A percentile compares a stretch with the other conserved stretches of the same genome.
These are phyloP conservation scores for Metschnikowia reukaufii DNA, from an alignment of 805 yeast genomes.

Conservation along the genomic window DNA sequence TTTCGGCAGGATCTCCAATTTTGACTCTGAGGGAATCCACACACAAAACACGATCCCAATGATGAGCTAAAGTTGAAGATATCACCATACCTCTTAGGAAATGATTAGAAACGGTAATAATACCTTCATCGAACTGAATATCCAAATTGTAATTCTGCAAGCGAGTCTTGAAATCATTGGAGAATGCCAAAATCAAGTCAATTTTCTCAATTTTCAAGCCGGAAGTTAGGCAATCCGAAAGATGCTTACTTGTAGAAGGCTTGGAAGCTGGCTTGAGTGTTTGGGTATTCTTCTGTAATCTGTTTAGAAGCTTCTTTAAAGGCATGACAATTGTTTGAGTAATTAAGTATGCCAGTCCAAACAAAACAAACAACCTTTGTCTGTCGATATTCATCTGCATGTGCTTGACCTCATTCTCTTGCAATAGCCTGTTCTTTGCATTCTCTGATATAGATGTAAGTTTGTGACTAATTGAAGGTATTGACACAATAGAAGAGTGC, in stretches of 20 bases:
- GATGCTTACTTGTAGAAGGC: background rate
- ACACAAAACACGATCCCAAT: constrained; percentile 19
- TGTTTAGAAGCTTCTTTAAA: constrained; percentile 22
- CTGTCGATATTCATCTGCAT: constrained; percentile 27
- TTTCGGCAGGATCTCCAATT: constrained; percentile 7
- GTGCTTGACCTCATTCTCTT: constrained; percentile 15
- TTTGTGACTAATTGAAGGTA: constrained; percentile 24
- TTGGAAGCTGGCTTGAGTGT: constrained; percentile 7
- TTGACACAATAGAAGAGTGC: constrained; percentile 16
- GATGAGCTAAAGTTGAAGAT: constrained; percentile 10
- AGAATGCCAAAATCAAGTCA: constrained; percentile 14
- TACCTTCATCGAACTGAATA: background rate
- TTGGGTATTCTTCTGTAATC: constrained; percentile 25
- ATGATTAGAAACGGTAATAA: constrained; percentile 1
- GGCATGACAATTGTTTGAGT: constrained; percentile 33
- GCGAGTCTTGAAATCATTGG: constrained; percentile 21
- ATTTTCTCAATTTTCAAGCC: constrained; percentile 10
- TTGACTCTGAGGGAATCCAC: constrained; percentile 12
- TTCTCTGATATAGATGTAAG: constrained; percentile 10
- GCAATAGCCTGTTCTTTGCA: constrained; percentile 1
- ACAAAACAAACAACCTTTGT: constrained; percentile 30
- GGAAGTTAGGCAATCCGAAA: constrained; percentile 3
- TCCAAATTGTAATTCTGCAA: constrained; percentile 13
- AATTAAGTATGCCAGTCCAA: constrained; percentile 36
- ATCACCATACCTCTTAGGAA: constrained; percentile 15